Evolutionary conservation across 2,329 filamentous ascomycete species (phyloP), one percentile per base, ranked within the genome.

Genomic region (Beauveria asiatica): DNA sequence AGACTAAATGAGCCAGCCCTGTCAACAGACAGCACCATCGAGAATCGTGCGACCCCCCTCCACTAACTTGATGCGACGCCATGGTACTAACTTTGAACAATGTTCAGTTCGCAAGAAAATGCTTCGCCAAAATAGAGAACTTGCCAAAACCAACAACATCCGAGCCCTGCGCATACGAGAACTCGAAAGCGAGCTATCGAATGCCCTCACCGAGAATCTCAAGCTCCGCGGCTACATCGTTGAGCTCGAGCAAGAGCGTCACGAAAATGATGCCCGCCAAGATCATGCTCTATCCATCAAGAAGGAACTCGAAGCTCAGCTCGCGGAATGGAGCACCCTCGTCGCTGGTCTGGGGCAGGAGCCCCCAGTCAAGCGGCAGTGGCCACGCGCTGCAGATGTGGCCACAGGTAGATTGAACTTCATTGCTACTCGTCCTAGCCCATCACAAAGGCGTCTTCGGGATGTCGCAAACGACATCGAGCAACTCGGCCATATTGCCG

Each of bases 101-200:
- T 17, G n/a, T 52, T 63, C 67, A 92, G 89, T 93, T 62, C 89
- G 90, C 71, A 83, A 87, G 68, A 86, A 88, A 70, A 90, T 92
- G 70, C 78, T 92, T 67, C 83, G 90, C 59, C 90, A 94, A 71
- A 95, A 95, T 71, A 83, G 89, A 73, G 90, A 94, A 68, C 87
- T 94, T 64, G 89, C 89, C 64, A 85, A 86, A 70, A 84, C 82
- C 67, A 94, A 95, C 74, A 90, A 89, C 25, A 81, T 83, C 55
- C 88, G 92, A 71, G 89, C 88, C 37, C 79, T 90, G 37, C 86
- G 87, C 65, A 92, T 94, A 67, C 85, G 89, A 62, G 83, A 80
- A 64, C 80, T 94, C 61, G 89, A 93, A 69, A 84, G 86, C 69
- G 89, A 95, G 72, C 86, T 84, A 63, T 85, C 87, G 45, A 84